Percentiles rank a stretch among this genome's conserved stretches.
These are phyloP conservation scores for Lactifluus subvellereus DNA, from an alignment of 768 basidiomycete genomes.

Conservation along the genomic window DNA sequence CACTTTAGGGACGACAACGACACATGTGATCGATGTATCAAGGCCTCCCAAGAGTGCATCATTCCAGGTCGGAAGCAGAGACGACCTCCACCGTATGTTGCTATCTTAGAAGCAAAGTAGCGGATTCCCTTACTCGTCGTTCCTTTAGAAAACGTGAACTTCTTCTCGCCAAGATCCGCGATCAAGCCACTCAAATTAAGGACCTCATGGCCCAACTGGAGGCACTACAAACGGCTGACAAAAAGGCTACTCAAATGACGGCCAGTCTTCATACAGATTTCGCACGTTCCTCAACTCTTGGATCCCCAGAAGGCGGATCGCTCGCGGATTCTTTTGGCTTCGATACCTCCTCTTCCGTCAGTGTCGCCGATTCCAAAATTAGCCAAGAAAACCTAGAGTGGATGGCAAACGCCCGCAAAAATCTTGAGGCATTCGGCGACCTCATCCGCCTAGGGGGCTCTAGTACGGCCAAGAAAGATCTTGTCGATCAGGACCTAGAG, in stretches of 20 bases:
- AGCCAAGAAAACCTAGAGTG: constrained; percentile 62
- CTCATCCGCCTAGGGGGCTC: constrained; percentile 60
- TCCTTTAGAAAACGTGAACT: constrained; percentile 66
- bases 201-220: constrained; percentile 68
- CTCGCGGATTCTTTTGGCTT: constrained; percentile 4
- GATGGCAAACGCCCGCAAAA: constrained; percentile 69
- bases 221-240: constrained; percentile 31
- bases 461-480: constrained; percentile 45
- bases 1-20: constrained; percentile 69
- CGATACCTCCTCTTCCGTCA: constrained; percentile 12
- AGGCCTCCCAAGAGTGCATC: constrained; percentile 65
- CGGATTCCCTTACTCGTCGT: constrained; percentile 1
- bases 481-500: constrained; percentile 23
- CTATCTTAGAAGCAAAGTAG: background rate
- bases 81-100: constrained; percentile 65
- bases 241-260: constrained; percentile 17
- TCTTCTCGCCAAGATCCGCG: constrained; percentile 68
- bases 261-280: constrained; percentile 19
- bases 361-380: constrained; percentile 26
- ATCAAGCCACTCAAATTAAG: constrained; percentile 67
- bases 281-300: constrained; percentile 19
- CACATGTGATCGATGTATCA: constrained; percentile 68
- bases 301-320: constrained; percentile 24
- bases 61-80: constrained; percentile 85
- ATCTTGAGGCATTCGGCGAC: constrained; percentile 60